Percentiles rank a stretch among this genome's conserved stretches.
These are phyloP conservation scores for Colletotrichum chlorophyti DNA, from an alignment of 2,329 filamentous ascomycete genomes.

Conservation along the genomic window DNA sequence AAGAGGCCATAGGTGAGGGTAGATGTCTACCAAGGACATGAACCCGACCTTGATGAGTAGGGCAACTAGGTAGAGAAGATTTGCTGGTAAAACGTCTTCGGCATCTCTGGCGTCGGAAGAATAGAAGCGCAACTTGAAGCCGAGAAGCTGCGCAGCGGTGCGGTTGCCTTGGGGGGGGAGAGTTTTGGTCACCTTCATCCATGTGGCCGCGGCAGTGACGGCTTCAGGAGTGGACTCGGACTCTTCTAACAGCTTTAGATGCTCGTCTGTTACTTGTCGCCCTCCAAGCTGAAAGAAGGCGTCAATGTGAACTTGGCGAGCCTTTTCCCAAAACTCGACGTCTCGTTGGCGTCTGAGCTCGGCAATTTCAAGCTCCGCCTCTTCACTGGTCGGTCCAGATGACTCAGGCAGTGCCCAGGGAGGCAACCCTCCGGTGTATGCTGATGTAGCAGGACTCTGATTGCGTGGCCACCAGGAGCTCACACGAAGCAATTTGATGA, in stretches of 20 bases:
- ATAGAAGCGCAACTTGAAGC: slow-evolving; percentile 97
- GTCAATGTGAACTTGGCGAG: slow-evolving; percentile 76
- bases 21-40: slow-evolving; percentile 88
- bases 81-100: slow-evolving; percentile 83
- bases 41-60: slow-evolving; percentile 97
- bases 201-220: slow-evolving; percentile 67
- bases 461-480: slow-evolving; percentile 97
- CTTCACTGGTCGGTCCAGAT: slow-evolving; percentile 68
- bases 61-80: slow-evolving; percentile 89
- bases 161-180: slow-evolving; percentile 86
- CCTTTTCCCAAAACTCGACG: slow-evolving; percentile 78
- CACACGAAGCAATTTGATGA: slow-evolving; percentile 87
- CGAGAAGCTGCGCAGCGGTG: slow-evolving; percentile 91
- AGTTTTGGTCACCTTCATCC: slow-evolving; percentile 83
- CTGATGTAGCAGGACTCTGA: slow-evolving; percentile 45
- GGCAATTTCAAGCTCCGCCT: slow-evolving; percentile 68
- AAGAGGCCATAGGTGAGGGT: slow-evolving; percentile 86
- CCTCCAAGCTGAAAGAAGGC: slow-evolving; percentile 92
- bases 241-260: slow-evolving; percentile 54
- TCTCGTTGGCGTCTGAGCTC: slow-evolving; percentile 71
- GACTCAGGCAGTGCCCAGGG: slow-evolving; percentile 83
- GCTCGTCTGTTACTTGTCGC: slow-evolving; percentile 67
- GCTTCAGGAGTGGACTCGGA: slow-evolving; percentile 49
- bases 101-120: slow-evolving; percentile 79
- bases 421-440: slow-evolving; percentile 73